Base-by-base conservation (phyloP, 140 eudicot genomes). In the Stevia rebaudiana region DNA sequence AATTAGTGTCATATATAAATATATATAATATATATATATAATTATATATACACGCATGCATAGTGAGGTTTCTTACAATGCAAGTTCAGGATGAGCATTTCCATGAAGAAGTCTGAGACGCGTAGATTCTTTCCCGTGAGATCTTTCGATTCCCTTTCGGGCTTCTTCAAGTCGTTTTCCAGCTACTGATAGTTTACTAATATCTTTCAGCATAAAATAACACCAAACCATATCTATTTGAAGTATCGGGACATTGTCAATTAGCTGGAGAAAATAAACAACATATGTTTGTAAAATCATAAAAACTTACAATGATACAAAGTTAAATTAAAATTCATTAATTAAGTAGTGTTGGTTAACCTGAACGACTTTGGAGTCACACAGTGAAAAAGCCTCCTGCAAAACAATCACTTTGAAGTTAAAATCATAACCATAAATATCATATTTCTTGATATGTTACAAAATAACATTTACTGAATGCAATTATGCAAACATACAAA, bases 201-300 rank as follows among this genome's bases (percentile, higher is more conserved):
- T 87, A 67, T 91, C 98, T 58, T 82, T 86, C 39, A 91, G 98
- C 98, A 91, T 91, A 31, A 87, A 91, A 69, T 91, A 91, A 78
- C 98, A 91, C 98, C 98, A 91, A 13, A 87, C 98, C 81, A 85
- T 84, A 69, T 91, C 96, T 68, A 91, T 83, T 84, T 87, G 95
- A 54, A 91, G 83, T 61, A 91, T 82, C 1, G 98, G 74, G 21
- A 87, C 89, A 67, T 91, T 91, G 81, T 91, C 98, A 1, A 87
- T 74, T 79, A 79, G 57, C 97, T 90, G 87, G 24, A 72, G 63
- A 42, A 75, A 59, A 70, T 64, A 41, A 30, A 73, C 39, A 56
- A 16, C 12, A 52, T 4, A 28, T 7, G 21, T 16, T 23, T 40
- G 48, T 15, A 50, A 81, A 54, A 44, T 40, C 49, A 72, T 25